These are phyloP conservation scores for Rhizopogon sp. DNA, from an alignment of 768 basidiomycete genomes.

Conservation along the genomic window DNA sequence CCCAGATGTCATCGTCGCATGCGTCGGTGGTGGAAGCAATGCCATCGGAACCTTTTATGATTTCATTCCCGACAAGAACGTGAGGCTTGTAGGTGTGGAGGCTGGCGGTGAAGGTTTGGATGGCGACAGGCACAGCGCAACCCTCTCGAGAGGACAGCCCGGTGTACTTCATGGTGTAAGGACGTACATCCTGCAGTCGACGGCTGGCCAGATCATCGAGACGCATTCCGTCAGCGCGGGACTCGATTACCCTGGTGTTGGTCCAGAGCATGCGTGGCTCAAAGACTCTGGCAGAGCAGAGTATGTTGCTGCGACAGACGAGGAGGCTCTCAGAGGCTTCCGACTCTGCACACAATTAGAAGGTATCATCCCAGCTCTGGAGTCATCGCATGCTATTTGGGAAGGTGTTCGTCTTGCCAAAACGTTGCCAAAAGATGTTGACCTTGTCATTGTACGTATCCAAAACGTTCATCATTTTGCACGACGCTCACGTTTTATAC, in stretches of 20 bases:
- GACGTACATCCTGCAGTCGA: slow-evolving; percentile 90
- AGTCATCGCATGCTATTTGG: slow-evolving; percentile 97
- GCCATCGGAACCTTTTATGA: slow-evolving; percentile 98
- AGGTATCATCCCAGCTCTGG: slow-evolving; percentile 96
- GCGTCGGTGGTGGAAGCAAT: slow-evolving; percentile 97
- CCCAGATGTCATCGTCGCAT: slow-evolving; percentile 92
- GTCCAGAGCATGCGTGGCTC: slow-evolving; percentile 96
- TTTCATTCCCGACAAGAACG: slow-evolving; percentile 84
- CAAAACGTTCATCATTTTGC: not conserved
- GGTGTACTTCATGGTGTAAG: slow-evolving; percentile 96
- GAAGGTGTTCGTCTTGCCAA: slow-evolving; percentile 82
- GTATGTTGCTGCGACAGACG: slow-evolving; percentile 91
- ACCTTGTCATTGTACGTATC: slow-evolving; percentile 82
- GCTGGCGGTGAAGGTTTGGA: slow-evolving; percentile 95
- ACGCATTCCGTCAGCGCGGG: slow-evolving; percentile 97
- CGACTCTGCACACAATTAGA: slow-evolving; percentile 86
- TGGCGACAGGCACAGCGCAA: slow-evolving; percentile 87
- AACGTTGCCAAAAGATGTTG: slow-evolving; percentile 74
- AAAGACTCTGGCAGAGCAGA: slow-evolving; percentile 93
- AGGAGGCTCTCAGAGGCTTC: slow-evolving; percentile 91
- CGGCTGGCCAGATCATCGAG: slow-evolving; percentile 90
- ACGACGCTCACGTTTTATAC: not conserved
- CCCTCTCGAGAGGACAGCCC: slow-evolving; percentile 83
- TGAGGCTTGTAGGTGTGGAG: slow-evolving; percentile 90
- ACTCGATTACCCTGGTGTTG: slow-evolving; percentile 94